phyloP scores from a whole-genome alignment of 2,329 filamentous ascomycete species.

The Onygenales sp. region DNA sequence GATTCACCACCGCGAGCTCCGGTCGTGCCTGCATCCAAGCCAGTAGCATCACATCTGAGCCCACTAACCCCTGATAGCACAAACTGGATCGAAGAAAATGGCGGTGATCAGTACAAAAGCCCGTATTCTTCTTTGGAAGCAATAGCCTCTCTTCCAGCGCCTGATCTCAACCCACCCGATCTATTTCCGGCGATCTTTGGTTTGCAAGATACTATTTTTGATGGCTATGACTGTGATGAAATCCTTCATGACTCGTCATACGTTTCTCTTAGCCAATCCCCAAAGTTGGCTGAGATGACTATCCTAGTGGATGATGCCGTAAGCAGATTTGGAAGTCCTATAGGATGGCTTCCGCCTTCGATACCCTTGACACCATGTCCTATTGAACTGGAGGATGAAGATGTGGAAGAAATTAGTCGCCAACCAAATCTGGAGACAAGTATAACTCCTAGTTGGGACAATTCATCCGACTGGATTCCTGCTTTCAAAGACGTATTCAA shows the following conservation, averaged over 20 bases:
- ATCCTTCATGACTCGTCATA: neutral
- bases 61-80: neutral
- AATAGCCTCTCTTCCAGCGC: neutral
- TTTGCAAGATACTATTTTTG: neutral
- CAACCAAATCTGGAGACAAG: conserved; percentile 20
- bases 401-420: conserved; percentile 48
- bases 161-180: neutral
- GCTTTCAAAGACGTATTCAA: neutral
- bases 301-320: neutral
- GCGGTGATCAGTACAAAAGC: neutral
- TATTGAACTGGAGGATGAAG: conserved; percentile 25
- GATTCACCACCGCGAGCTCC: conserved; percentile 1
- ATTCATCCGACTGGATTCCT: neutral
- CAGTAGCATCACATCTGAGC: neutral
- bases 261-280: neutral
- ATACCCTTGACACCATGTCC: neutral
- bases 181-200: neutral
- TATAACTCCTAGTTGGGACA: neutral
- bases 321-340: neutral
- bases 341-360: neutral
- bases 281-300: neutral
- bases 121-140: neutral
- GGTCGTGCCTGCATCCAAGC: neutral
- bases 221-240: neutral
- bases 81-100: neutral